phyloP scores from a whole-genome alignment of 805 yeast species.

The Kluyveromyces starmeri region DNA sequence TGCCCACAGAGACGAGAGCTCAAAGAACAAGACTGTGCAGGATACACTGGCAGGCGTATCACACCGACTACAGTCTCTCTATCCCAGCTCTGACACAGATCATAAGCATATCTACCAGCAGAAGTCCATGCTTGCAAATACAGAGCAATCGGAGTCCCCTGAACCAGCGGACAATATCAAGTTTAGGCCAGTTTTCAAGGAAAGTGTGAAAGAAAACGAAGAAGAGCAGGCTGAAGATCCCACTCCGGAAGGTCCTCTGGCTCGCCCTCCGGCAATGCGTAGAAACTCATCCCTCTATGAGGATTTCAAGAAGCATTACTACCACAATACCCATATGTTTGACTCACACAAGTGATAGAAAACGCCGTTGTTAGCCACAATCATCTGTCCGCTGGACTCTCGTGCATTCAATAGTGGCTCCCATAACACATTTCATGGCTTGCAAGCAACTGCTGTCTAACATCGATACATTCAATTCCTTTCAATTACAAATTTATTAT shows the following conservation, averaged over 20 bases:
- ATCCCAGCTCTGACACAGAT: background rate
- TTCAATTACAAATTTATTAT: too few relatives aligned
- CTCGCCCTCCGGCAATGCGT: slow-evolving; percentile 10
- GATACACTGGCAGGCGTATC: background rate
- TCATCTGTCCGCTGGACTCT: too few relatives aligned
- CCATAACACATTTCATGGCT: too few relatives aligned
- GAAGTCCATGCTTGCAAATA: background rate
- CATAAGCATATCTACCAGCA: slow-evolving; percentile 5
- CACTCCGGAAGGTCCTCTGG: too few relatives aligned
- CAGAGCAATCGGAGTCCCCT: slow-evolving; percentile 1
- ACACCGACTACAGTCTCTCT: background rate
- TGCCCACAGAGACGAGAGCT: slow-evolving; percentile 1
- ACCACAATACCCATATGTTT: slow-evolving; percentile 23
- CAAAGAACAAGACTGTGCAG: background rate
- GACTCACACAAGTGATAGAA: slow-evolving; percentile 6
- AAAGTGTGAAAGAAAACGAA: background rate
- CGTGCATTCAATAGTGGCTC: too few relatives aligned
- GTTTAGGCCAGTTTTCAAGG: background rate
- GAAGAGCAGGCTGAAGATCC: background rate
- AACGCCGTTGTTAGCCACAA: too few relatives aligned
- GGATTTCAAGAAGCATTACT: slow-evolving; percentile 27
- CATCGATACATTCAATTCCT: too few relatives aligned
- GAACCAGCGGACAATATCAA: slow-evolving; percentile 2
- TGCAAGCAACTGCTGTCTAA: too few relatives aligned
- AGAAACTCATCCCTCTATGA: slow-evolving; percentile 25